Base-by-base conservation (phyloP, 768 basidiomycete species). In the Boletus sp. region DNA sequence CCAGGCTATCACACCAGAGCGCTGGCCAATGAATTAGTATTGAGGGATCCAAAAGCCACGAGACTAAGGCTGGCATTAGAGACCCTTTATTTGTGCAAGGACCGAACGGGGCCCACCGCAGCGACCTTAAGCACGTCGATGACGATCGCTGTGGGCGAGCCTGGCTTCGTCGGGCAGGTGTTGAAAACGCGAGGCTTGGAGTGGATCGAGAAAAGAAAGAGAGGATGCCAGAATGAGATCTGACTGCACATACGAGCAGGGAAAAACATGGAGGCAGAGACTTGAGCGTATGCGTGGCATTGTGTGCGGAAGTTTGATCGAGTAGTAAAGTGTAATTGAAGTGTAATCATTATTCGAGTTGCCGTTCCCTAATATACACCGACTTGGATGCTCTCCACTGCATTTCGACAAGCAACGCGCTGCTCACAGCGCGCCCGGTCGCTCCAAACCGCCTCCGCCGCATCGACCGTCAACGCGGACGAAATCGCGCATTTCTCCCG, bases 401-500 rank as follows among this genome's bases (percentile, higher is more conserved):
- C 56, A 9, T 24, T 69, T 29, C 63, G 67, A 57, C 67, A 59
- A 3, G 57, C 59, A 41, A 20, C 58, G 18, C 58, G 51, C 42
- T 48, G 35, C 33, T 33, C 57, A 18, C 66, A 28, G 32, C 15
- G 18, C 44, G 20, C 49, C 5, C 55, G 70, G 28, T 20, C 28
- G 8, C 54, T 73, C 14, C 68, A 73, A 28, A 64, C 70, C 0
- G 64, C 57, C 8, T 64, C 60, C 35, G 12, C 54, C 4, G 35
- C 56, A 18, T 56, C 71, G 7, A 71, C 58, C 39, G 80, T 94
- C 64, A 94, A 96, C 68, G 69, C 79, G 0, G 80, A 78, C 52
- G 95, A 98, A 73, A 89, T 97, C 39, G 85, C 89, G 0, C 91
- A 92, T 71, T 97, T 98, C 71, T 92, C 94, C 3, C 79, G 81